A percentile compares a stretch with the other conserved stretches of the same genome.
phyloP scores from a whole-genome alignment of 805 yeast species.

The Candida michaelii region DNA sequence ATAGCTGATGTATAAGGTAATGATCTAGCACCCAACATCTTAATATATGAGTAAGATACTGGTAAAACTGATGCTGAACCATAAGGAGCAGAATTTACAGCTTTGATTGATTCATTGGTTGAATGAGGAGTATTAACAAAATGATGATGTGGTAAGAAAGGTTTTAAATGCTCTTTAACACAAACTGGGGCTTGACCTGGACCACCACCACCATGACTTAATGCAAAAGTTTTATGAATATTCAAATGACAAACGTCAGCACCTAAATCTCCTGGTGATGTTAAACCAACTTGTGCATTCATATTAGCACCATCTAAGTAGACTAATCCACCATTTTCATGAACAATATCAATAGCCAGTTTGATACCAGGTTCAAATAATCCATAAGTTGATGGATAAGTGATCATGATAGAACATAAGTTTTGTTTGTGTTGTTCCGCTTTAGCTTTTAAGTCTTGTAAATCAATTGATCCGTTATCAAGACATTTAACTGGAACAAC shows the following conservation, averaged over 20 bases:
- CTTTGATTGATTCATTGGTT: slow-evolving; percentile 53
- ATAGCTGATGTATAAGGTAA: slow-evolving; percentile 83
- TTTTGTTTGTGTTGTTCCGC: slow-evolving; percentile 66
- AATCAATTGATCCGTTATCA: slow-evolving; percentile 80
- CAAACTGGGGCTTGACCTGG: slow-evolving; percentile 99
- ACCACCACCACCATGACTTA: slow-evolving; percentile 99
- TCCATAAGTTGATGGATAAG: slow-evolving; percentile 97
- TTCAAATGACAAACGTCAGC: slow-evolving; percentile 98
- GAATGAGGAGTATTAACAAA: slow-evolving; percentile 53
- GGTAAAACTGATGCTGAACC: slow-evolving; percentile 94
- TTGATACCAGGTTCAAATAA: slow-evolving; percentile 90
- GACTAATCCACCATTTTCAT: slow-evolving; percentile 88
- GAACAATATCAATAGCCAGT: slow-evolving; percentile 83
- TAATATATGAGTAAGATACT: slow-evolving; percentile 91
- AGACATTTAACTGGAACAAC: slow-evolving; percentile 91
- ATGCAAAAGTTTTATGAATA: slow-evolving; percentile 94
- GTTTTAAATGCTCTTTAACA: slow-evolving; percentile 76
- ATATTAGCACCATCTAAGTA: slow-evolving; percentile 98
- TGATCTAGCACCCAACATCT: slow-evolving; percentile 85
- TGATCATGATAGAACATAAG: slow-evolving; percentile 91
- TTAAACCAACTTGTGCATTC: slow-evolving; percentile 98
- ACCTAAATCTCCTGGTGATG: slow-evolving; percentile 96
- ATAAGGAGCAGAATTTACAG: slow-evolving; percentile 92
- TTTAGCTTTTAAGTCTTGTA: slow-evolving; percentile 70
- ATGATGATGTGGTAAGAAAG: slow-evolving; percentile 80